phyloP scores from a whole-genome alignment of 176 grass and related monocot genomes.

The Bothriochloa decipiens region DNA sequence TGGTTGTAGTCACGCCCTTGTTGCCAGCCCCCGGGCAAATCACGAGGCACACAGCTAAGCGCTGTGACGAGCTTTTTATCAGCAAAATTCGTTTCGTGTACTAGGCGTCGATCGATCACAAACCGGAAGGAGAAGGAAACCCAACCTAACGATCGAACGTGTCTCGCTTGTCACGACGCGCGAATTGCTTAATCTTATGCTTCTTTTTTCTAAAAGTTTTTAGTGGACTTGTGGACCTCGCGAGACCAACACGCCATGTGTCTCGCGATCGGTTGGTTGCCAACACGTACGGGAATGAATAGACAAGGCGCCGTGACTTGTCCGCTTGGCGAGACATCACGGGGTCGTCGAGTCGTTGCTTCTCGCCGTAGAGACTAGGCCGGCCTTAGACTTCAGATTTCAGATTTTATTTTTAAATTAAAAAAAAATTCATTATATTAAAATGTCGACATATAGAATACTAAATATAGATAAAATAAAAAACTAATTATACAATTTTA shows the following conservation, averaged over 20 bases:
- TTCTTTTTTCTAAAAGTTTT: slow-evolving; percentile 28
- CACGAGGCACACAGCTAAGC: slow-evolving; percentile 16
- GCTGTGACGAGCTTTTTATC: background rate
- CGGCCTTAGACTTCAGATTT: too few species aligned
- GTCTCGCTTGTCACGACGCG: slow-evolving; percentile 9
- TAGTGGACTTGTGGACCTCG: slow-evolving; percentile 27
- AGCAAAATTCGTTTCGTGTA: background rate
- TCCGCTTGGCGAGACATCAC: background rate
- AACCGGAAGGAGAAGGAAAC: background rate
- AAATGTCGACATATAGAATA: too few species aligned
- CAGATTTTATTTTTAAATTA: too few species aligned
- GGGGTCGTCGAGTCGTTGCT: slow-evolving; percentile 17
- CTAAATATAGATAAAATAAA: too few species aligned
- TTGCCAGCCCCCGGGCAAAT: background rate
- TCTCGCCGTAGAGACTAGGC: background rate
- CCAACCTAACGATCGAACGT: slow-evolving; percentile 3
- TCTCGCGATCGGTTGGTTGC: background rate
- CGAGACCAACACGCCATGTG: slow-evolving; percentile 27
- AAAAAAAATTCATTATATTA: too few species aligned
- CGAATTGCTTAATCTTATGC: background rate
- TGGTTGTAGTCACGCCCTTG: background rate
- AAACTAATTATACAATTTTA: too few species aligned
- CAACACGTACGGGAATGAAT: slow-evolving; percentile 5
- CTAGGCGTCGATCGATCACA: background rate
- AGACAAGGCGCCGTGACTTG: background rate